Evolutionary conservation across 164 flowering plant species (phyloP).

Genomic region (Chimonanthus praecox): DNA sequence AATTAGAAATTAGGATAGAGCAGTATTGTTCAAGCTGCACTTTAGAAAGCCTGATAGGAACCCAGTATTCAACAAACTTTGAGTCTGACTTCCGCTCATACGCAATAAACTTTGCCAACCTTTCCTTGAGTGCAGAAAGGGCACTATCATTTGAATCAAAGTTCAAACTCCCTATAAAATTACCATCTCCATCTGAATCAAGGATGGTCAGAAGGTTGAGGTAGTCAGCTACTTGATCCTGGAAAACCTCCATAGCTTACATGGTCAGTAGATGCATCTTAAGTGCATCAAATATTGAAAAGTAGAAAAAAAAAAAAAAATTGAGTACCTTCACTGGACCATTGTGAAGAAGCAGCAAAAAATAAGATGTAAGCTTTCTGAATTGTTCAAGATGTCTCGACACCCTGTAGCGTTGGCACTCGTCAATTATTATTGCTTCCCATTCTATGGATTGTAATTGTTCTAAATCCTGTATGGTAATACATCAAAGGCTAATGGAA

Average conservation of each 20-base stretch:
- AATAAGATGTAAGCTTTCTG: slow-evolving; percentile 34
- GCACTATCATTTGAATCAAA: slow-evolving; percentile 21
- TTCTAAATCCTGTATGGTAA: slow-evolving; percentile 55
- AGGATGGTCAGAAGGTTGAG: slow-evolving; percentile 43
- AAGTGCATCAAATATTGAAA: slow-evolving; percentile 5
- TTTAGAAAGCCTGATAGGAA: slow-evolving; percentile 68
- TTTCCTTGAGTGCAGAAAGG: slow-evolving; percentile 37
- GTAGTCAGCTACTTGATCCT: slow-evolving; percentile 52
- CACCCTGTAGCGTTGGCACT: slow-evolving; percentile 34
- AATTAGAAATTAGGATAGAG: slow-evolving; percentile 48
- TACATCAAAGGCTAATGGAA: not conserved
- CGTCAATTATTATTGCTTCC: slow-evolving; percentile 66
- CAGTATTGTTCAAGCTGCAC: slow-evolving; percentile 93
- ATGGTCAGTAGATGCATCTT: not conserved
- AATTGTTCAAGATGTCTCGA: slow-evolving; percentile 34
- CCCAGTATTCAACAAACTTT: slow-evolving; percentile 82
- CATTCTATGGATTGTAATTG: slow-evolving; percentile 37
- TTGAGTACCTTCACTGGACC: slow-evolving; percentile 48
- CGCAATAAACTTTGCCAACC: slow-evolving; percentile 31
- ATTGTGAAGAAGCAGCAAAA: slow-evolving; percentile 46
- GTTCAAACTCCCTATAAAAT: slow-evolving; percentile 9
- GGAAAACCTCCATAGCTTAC: slow-evolving; percentile 16
- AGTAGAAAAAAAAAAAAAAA: not conserved
- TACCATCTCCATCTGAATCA: slow-evolving; percentile 21
- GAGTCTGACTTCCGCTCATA: slow-evolving; percentile 44